phyloP scores from a whole-genome alignment of 179 eudicot species.

The Spergularia azorica region DNA sequence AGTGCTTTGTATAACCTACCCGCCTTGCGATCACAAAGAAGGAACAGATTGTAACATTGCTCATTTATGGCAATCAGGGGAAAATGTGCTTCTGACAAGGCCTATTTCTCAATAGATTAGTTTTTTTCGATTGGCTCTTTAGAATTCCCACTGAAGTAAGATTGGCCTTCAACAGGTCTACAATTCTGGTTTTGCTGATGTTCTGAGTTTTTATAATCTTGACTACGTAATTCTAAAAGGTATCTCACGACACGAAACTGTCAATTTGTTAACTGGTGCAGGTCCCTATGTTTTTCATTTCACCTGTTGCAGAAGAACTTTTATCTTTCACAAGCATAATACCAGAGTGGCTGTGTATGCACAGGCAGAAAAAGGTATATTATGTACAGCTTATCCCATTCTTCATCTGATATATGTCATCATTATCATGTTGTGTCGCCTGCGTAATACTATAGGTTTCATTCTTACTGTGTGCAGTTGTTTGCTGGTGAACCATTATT shows the following conservation, averaged over 20 bases:
- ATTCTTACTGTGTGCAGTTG: slow-evolving; percentile 49
- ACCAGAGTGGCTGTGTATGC: slow-evolving; percentile 85
- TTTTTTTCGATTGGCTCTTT: neutral
- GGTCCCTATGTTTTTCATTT: slow-evolving; percentile 79
- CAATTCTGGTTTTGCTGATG: neutral
- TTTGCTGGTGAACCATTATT: slow-evolving; percentile 79
- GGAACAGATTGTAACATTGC: too few species aligned
- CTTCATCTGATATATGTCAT: neutral
- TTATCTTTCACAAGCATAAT: slow-evolving; percentile 66
- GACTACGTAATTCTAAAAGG: too few species aligned
- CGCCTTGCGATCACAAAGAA: too few species aligned
- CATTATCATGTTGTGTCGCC: neutral
- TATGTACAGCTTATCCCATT: slow-evolving; percentile 6
- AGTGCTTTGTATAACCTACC: too few species aligned
- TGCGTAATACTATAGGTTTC: slow-evolving; percentile 1
- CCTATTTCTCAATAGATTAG: neutral
- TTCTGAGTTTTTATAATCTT: neutral
- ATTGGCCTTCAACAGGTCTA: neutral
- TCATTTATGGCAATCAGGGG: too few species aligned
- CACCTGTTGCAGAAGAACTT: slow-evolving; percentile 81
- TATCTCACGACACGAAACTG: neutral
- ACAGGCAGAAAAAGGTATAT: slow-evolving; percentile 73
- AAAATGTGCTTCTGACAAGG: neutral
- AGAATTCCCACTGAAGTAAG: too few species aligned
- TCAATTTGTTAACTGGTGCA: slow-evolving; percentile 25